These are phyloP conservation scores for Globisporangium rhizosaccharum DNA, from an alignment of 352 stramenopile species.

Conservation along the genomic window DNA sequence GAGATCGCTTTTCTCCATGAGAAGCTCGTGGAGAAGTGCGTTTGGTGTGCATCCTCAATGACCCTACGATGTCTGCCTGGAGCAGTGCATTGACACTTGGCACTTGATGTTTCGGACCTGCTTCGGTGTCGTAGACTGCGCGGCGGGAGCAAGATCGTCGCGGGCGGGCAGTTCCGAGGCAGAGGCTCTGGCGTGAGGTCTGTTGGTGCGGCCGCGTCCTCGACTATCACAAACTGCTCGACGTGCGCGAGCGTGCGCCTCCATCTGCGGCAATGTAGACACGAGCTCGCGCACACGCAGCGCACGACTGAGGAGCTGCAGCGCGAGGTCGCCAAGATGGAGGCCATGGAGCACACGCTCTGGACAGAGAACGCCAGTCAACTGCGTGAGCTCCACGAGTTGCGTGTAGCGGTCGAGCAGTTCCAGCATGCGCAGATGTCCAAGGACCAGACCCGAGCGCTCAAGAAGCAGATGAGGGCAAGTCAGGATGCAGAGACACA, in stretches of 20 bases:
- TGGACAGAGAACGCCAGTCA: slow-evolving; percentile 24
- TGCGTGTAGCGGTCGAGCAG: slow-evolving; percentile 15
- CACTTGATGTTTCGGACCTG: not conserved
- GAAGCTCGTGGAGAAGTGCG: slow-evolving; percentile 34
- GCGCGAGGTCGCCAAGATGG: slow-evolving; percentile 24
- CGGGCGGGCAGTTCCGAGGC: slow-evolving; percentile 32
- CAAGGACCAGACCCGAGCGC: slow-evolving; percentile 8
- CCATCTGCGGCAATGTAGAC: slow-evolving; percentile 13
- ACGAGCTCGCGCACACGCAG: slow-evolving; percentile 15
- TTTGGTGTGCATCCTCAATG: not conserved
- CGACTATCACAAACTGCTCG: slow-evolving; percentile 3
- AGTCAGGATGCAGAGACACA: not conserved
- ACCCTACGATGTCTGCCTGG: too few species aligned
- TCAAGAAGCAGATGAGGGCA: slow-evolving; percentile 10
- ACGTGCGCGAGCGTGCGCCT: slow-evolving; percentile 18
- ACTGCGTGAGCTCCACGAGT: slow-evolving; percentile 17
- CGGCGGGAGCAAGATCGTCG: slow-evolving; percentile 31
- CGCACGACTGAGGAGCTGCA: slow-evolving; percentile 16
- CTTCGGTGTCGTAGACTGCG: slow-evolving; percentile 19
- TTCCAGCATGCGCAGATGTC: slow-evolving; percentile 16
- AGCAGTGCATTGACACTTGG: too few species aligned
- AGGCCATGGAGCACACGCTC: slow-evolving; percentile 21
- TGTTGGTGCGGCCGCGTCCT: not conserved
- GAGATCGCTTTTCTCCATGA: slow-evolving; percentile 22
- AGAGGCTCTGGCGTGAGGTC: slow-evolving; percentile 2